Conservation (phyloP, 2,329 filamentous ascomycete genomes). For the Lecanicillium sp. region DNA sequence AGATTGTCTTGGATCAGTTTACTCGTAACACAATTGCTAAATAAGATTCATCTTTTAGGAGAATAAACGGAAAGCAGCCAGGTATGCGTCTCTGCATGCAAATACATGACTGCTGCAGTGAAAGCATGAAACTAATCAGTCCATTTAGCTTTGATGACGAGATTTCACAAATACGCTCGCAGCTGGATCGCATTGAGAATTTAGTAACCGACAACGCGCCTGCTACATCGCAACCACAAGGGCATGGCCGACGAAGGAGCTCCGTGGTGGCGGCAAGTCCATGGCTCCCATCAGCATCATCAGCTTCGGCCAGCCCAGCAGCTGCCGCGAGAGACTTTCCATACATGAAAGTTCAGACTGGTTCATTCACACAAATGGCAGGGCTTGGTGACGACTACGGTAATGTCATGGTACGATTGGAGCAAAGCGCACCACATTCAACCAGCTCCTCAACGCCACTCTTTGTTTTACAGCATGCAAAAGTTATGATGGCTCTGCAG, state of each 20-base stretch:
- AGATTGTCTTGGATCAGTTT: not conserved
- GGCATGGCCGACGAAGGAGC: not conserved
- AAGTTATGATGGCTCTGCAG: constrained; percentile 13
- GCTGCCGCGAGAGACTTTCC: constrained; percentile 3
- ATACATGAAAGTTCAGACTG: constrained; percentile 7
- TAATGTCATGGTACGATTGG: constrained; percentile 1
- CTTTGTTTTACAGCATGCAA: constrained; percentile 15
- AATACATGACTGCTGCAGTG: not conserved
- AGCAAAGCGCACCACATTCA: constrained; percentile 1
- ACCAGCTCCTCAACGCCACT: constrained; percentile 1
- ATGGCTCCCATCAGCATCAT: constrained; percentile 1
- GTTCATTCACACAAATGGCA: constrained; percentile 2
- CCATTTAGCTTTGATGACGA: constrained; percentile 6
- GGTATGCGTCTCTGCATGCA: not conserved
- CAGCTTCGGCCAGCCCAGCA: constrained; percentile 2
- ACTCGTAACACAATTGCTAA: no score
- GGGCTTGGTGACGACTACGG: constrained; percentile 5
- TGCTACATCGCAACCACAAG: not conserved
- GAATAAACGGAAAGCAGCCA: constrained; percentile 4
- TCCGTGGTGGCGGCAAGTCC: not conserved
- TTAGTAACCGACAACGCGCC: not conserved
- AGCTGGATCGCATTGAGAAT: constrained; percentile 4
- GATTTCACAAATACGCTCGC: constrained; percentile 3
- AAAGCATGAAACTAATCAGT: no score
- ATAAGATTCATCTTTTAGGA: not conserved